Percentiles rank a stretch among this genome's conserved stretches.
phyloP scores from a whole-genome alignment of 768 basidiomycete genomes.

The Nidularia pulvinata region DNA sequence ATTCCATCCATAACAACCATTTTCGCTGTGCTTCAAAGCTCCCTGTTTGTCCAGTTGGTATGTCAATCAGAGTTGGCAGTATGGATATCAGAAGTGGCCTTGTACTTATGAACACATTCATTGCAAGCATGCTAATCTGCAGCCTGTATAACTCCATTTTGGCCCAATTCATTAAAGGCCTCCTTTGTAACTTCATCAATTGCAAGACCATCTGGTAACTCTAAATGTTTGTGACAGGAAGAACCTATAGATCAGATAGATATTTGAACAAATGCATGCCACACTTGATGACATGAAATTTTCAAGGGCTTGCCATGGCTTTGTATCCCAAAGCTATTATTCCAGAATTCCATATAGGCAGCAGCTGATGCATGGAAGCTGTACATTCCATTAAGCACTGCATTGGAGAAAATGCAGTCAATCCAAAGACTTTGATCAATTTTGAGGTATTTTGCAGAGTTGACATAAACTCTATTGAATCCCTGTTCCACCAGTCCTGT shows the following conservation, averaged over 20 bases:
- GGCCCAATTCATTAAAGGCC: neutral
- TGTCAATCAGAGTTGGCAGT: neutral
- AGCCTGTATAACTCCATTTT: neutral
- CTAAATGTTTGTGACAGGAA: neutral
- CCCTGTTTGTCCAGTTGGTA: too few relatives aligned
- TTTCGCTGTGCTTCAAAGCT: neutral
- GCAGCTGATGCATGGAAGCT: too few relatives aligned
- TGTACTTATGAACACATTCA: neutral
- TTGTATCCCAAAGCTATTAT: neutral
- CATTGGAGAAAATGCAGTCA: neutral
- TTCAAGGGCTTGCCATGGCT: neutral
- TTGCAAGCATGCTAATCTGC: neutral
- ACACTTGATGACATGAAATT: neutral
- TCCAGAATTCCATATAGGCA: too few relatives aligned
- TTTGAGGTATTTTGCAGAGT: neutral
- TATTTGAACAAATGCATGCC: neutral
- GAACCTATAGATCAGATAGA: neutral
- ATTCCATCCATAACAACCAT: conserved; percentile 11
- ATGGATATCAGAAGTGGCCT: neutral
- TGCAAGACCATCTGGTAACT: neutral
- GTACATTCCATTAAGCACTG: too few relatives aligned
- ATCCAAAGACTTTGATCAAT: neutral
- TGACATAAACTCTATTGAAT: neutral
- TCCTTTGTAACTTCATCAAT: neutral
- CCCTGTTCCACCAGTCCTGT: neutral